Percentiles rank a stretch among this genome's conserved stretches.
Conservation (phyloP, 83 land plant genomes). For the Thuja plicata region DNA sequence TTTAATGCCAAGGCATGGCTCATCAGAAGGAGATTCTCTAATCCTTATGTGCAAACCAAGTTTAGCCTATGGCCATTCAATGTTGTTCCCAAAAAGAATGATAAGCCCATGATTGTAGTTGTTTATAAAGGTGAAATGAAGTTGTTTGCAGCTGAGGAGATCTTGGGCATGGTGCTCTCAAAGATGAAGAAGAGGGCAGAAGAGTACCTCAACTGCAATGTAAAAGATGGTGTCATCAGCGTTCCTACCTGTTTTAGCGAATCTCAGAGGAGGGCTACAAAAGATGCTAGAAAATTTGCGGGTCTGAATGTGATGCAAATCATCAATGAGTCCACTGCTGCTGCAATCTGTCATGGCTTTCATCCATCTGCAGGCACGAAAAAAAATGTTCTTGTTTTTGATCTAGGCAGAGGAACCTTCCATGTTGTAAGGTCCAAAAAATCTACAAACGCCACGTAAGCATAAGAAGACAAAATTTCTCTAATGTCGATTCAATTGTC, state of each 20-base stretch:
- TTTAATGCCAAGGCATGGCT: conserved; percentile 21
- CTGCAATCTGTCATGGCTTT: conserved; percentile 59
- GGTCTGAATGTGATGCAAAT: conserved; percentile 45
- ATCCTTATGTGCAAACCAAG: conserved; percentile 48
- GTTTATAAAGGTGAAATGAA: conserved; percentile 52
- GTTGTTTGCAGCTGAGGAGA: conserved; percentile 55
- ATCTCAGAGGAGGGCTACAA: conserved; percentile 52
- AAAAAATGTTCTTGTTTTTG: conserved; percentile 30
- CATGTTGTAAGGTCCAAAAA: too few relatives aligned
- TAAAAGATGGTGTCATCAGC: conserved; percentile 53
- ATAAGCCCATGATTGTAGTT: conserved; percentile 43
- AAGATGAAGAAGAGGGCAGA: conserved; percentile 55
- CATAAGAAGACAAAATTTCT: too few relatives aligned
- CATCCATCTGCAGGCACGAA: conserved; percentile 40
- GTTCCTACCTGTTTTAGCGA: conserved; percentile 62
- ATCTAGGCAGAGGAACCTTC: conserved; percentile 33
- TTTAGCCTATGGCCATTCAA: conserved; percentile 53
- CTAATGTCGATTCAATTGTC: too few relatives aligned
- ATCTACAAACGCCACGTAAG: too few relatives aligned
- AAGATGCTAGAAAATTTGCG: conserved; percentile 7
- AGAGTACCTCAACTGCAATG: conserved; percentile 42
- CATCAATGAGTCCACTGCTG: conserved; percentile 56
- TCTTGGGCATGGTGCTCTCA: conserved; percentile 52
- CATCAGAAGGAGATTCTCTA: conserved; percentile 38
- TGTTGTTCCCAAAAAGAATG: too few relatives aligned